Base-by-base conservation (phyloP, 495 filamentous ascomycete species). In the Lasiosphaeris hirsuta region DNA sequence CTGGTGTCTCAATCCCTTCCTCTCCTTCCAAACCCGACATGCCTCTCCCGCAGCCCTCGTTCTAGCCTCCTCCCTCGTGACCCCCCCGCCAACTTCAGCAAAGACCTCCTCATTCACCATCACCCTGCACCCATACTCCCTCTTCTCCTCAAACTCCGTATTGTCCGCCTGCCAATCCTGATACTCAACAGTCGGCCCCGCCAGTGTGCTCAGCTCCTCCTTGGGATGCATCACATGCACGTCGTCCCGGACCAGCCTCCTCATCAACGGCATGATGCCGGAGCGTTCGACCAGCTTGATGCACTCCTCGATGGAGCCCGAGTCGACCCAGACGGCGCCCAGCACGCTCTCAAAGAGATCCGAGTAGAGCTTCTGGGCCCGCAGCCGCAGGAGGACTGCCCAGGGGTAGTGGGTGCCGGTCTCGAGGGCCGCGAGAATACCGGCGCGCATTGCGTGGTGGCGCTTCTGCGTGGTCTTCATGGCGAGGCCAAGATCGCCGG, bases 281-380 rank as follows among this genome's bases (percentile, higher is more conserved):
- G 89, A 61, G 1, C 75, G 64, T 57, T 88, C 84, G 0, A 88
- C 59, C 38, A 96, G 80, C 0, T 34, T 55, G 23, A 73, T 69
- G 58, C 88, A 91, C 0, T 57, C 69, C 0, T 68, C 72, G 19
- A 92, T 63, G 4, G 81, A 72, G 2, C 89, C 88, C 0, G 85
- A 89, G 66, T 97, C 94, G 49, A 96, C 75, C 74, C 87, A 98
- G 0, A 96, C 82, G 0, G 93, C 94, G 0, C 90, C 94, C 1
- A 97, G 69, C 1, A 93, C 58, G 48, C 79, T 82, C 77, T 98
- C 94, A 39, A 96, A 75, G 9, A 96, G 74, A 65, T 98, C 93
- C 0, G 88, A 94, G 72, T 89, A 86, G 77, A 90, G 89, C 61
- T 97, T 97, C 19, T 84, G 84, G 1, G 87, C 77, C 34, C 82